phyloP scores from a whole-genome alignment of 1,284 basidiomycete genomes.

The Trichosporon sp. region DNA sequence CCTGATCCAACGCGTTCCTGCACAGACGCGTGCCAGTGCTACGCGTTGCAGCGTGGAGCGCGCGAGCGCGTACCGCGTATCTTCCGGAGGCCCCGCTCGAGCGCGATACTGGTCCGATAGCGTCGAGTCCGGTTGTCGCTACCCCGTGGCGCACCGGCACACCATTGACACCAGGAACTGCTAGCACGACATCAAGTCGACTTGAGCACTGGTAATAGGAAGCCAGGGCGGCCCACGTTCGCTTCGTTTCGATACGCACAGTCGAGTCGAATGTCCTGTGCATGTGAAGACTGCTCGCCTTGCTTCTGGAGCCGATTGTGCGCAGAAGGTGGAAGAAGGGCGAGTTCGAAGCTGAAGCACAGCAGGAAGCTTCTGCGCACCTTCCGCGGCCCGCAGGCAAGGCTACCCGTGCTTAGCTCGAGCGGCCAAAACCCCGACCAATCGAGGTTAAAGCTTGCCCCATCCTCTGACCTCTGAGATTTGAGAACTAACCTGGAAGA shows the following conservation, averaged over 20 bases:
- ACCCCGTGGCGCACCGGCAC: slow-evolving; percentile 6
- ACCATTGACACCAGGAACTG: not conserved
- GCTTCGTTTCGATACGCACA: not conserved
- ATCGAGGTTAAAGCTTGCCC: too few species aligned
- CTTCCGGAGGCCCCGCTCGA: not conserved
- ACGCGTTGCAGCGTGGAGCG: not conserved
- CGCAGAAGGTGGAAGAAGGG: not conserved
- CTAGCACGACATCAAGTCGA: not conserved
- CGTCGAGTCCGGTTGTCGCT: not conserved
- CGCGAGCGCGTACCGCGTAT: not conserved
- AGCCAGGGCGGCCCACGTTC: not conserved
- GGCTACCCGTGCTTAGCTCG: not conserved
- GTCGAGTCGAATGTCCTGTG: not conserved
- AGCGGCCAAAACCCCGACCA: too few species aligned
- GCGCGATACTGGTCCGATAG: not conserved
- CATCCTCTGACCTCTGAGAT: not conserved
- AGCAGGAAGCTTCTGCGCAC: not conserved
- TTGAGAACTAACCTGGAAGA: too few species aligned
- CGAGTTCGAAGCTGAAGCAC: not conserved
- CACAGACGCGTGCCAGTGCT: not conserved
- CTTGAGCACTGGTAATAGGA: not conserved
- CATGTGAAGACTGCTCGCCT: not conserved
- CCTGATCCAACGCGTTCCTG: not conserved
- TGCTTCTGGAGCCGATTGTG: not conserved
- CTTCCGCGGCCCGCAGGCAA: not conserved